Conservation (phyloP, 2,329 filamentous ascomycete genomes). For the Alternaria arborescens region DNA sequence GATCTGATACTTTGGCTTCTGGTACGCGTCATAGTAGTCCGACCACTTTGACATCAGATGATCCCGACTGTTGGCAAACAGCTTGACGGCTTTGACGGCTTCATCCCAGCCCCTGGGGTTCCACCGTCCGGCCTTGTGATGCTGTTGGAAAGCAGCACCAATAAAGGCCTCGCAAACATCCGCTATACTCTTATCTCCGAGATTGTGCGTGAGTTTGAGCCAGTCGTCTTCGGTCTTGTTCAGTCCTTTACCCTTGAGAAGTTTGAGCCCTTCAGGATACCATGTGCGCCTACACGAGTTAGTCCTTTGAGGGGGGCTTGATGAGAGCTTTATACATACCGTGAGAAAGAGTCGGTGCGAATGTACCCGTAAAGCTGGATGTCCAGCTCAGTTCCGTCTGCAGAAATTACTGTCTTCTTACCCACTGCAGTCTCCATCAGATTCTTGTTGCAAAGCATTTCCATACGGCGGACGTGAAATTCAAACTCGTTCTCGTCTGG, state of each 20-base stretch:
- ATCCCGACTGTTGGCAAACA: slow-evolving; percentile 72
- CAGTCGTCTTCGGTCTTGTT: slow-evolving; percentile 59
- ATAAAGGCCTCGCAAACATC: slow-evolving; percentile 96
- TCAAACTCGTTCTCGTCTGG: slow-evolving; percentile 83
- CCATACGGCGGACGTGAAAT: slow-evolving; percentile 90
- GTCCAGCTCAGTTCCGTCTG: slow-evolving; percentile 44
- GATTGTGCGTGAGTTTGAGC: slow-evolving; percentile 63
- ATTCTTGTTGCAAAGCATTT: slow-evolving; percentile 89
- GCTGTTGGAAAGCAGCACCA: slow-evolving; percentile 76
- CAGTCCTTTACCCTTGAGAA: slow-evolving; percentile 75
- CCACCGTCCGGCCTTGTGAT: slow-evolving; percentile 57
- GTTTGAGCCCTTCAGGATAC: slow-evolving; percentile 83
- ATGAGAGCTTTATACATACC: slow-evolving; percentile 53
- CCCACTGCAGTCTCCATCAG: slow-evolving; percentile 75
- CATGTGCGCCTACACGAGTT: slow-evolving; percentile 69
- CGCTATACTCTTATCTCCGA: slow-evolving; percentile 89
- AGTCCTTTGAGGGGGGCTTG: slow-evolving; percentile 13
- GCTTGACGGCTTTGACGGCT: slow-evolving; percentile 71
- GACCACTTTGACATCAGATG: slow-evolving; percentile 74
- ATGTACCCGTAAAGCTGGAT: slow-evolving; percentile 77
- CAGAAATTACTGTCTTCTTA: slow-evolving; percentile 49
- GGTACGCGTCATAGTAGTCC: slow-evolving; percentile 77
- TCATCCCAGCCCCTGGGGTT: slow-evolving; percentile 62
- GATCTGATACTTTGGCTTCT: slow-evolving; percentile 74
- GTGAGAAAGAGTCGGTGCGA: slow-evolving; percentile 81